Evolutionary conservation across 768 basidiomycete genomes (phyloP), one percentile per base, ranked within the genome.

Genomic region (Cystoderma amianthinum): DNA sequence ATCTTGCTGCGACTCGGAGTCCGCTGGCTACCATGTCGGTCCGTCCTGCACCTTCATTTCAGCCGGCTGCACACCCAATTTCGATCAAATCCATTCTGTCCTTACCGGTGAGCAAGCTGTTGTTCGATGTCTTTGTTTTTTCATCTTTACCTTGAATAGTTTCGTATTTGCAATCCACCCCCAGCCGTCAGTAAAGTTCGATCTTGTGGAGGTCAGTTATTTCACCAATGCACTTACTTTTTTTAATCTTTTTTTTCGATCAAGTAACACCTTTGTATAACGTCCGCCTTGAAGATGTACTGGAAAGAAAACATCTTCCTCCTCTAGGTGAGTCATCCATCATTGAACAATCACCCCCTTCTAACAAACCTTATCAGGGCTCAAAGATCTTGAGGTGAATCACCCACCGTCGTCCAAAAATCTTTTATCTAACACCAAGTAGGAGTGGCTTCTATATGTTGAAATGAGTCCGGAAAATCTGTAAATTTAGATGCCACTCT

Each of bases 401-500:
- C 36, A n/a, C 22, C 10, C 21, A 1, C 16, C 3, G 23, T 35
- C 10, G 16, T 32, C 24, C 13, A 39, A 5, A n/a, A n/a, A 4
- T 21, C 34, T 10, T 23, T 23, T 15, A 39, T 28, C 41, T 44
- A 28, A 38, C 55, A 10, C 22, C 53, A 34, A 39, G 20, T 63
- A 84, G 64, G 87, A 90, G 60, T 90, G 85, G 72, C 64, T 89
- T 41, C 67, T 90, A 32, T 87, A 85, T 59, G 83, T 85, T 41
- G 88, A 90, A 49, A 72, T 71, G 42, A 71, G 71, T 36, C 78
- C 83, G 17, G 86, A 89, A 58, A 89, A 88, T 53, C 69, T 90
- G 72, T 82, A 48, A 58, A 76, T 62, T 13, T 18, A 13, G 43
- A 17, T n/a, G n/a, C n/a, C n/a, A 15, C 21, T 13, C 32, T 39